Percentiles rank a stretch among this genome's conserved stretches.
Evolutionary conservation across 2,329 filamentous ascomycete genomes (phyloP).

Genomic region (Xylariales sp.): DNA sequence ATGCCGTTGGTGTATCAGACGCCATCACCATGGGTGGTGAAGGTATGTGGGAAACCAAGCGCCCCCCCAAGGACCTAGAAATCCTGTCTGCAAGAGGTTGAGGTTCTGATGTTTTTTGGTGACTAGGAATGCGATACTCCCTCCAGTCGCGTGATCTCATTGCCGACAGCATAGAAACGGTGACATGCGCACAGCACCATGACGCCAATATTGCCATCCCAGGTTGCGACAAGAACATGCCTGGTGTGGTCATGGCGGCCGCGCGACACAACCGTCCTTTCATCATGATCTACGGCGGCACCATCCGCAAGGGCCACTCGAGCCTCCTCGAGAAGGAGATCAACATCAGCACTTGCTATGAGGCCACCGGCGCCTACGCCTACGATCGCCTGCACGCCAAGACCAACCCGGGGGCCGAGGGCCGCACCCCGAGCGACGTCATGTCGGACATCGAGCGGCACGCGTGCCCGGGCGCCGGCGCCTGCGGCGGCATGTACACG

Average conservation of each 20-base stretch:
- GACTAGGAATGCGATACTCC: slow-evolving; percentile 83
- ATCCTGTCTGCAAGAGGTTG: too few species aligned
- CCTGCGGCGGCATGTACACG: slow-evolving; percentile 80
- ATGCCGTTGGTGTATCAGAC: slow-evolving; percentile 83
- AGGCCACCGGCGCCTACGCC: slow-evolving; percentile 76
- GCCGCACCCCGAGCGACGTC: slow-evolving; percentile 68
- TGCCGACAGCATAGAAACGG: slow-evolving; percentile 95
- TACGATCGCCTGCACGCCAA: slow-evolving; percentile 72
- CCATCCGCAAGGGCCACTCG: slow-evolving; percentile 78
- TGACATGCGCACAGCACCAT: slow-evolving; percentile 99
- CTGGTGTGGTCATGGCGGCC: slow-evolving; percentile 82
- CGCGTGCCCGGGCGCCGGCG: slow-evolving; percentile 69
- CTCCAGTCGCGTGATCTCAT: slow-evolving; percentile 89
- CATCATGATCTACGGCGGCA: slow-evolving; percentile 90
- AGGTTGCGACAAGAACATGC: slow-evolving; percentile 99
- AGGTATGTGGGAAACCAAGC: slow-evolving; percentile 51
- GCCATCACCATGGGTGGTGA: slow-evolving; percentile 95
- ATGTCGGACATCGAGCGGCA: slow-evolving; percentile 75
- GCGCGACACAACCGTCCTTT: slow-evolving; percentile 85
- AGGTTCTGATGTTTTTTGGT: neutral
- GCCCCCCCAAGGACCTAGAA: too few species aligned
- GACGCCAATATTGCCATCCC: slow-evolving; percentile 96
- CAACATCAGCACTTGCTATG: slow-evolving; percentile 84
- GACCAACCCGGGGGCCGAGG: slow-evolving; percentile 53
- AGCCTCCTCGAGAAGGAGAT: slow-evolving; percentile 68